Evolutionary conservation across 805 yeast species (phyloP), one percentile per base, ranked within the genome.

Genomic region (Metschnikowia picachoensis): DNA sequence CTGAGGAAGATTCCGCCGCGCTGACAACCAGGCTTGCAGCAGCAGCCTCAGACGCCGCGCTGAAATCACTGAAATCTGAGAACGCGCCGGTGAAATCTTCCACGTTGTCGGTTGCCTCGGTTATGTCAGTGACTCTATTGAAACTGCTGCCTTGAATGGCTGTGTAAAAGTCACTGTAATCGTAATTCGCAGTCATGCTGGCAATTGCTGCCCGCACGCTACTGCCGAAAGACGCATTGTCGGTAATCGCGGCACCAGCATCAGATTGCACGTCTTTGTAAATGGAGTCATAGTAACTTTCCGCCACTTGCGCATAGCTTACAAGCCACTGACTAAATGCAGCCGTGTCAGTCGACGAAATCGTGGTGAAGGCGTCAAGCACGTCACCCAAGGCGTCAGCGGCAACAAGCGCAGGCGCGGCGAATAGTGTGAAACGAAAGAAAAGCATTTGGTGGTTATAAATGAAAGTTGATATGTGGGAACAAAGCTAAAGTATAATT

Each of bases 311-410:
- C 25, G 44, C 44, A 16, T 41, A 43, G 6, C 25, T 17, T 16
- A 25, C 14, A 29, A 48, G 37, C 49, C 46, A 45, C 20, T 32
- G 20, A 15, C n/a, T 5, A 29, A 36, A 43, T 2, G 49, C 51
- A 15, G 40, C 11, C 29, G 36, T 27, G 43, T 45, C 43, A 12
- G 45, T 27, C 6, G 41, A n/a, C 10, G 32, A 10, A 16, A 48
- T 41, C 27, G 40, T 35, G 25, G 39, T 35, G 33, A 41, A 43
- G 15, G 33, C 34, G 25, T 29, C 35, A 3, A 37, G n/a, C 13
- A 41, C 14, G 17, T 39, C 39, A 10, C 43, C 38, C n/a, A 39
- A n/a, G 27, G 35, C 39, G 33, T 42, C 48, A 16, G 54, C 52
- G 32, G 50, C 30, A 9, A 44, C 53, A 13, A 43, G 34, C 12